Evolutionary conservation across 345 rosid genomes (phyloP), one percentile per base, ranked within the genome.

Genomic region (Streptanthus diversifolius): DNA sequence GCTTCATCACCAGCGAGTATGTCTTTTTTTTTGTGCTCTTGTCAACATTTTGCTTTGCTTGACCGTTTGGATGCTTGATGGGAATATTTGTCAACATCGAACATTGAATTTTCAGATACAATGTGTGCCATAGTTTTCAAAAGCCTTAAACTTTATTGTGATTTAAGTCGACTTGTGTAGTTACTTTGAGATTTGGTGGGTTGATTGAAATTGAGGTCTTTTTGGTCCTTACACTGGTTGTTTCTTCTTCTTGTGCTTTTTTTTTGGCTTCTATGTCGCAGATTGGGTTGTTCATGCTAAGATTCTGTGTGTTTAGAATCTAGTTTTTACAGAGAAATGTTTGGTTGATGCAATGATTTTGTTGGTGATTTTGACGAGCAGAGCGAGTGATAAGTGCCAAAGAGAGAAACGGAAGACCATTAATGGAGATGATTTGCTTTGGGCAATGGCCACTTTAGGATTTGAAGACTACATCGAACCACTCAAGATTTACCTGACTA

Each of bases 311-410:
- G 58, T 25, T 24, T 14, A 5, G 45, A 15, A 3, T 21, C 7
- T 32, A 13, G 22, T 14, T 66, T 17, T 11, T 22, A 2, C 7
- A 15, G 13, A 11, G 29, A 29, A 19, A 7, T 6, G 1, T 67
- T 58, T 58, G 68, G 7, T 6, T 59, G 37, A 49, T 75, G 73
- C 35, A 14, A 35, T 82, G 64, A 19, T 1, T 47, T n/a, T 49
- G 44, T 69, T 45, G 43, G 1, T 24, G 36, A 1, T 58, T 44
- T 71, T 68, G 58, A 57, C 39, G 72, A 73, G 79, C 72, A 93
- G 98, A 72, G 98, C 97, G 32, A 91, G 98, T 82, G 97, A 93
- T 78, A 93, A 91, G 84, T 93, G 98, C 33, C 98, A 91, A 90
- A 88, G 86, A 72, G 98, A 93, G 86, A 91, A 93, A 86, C 81